phyloP scores from a whole-genome alignment of 176 grass and related monocot species.

The Ananas comosus region DNA sequence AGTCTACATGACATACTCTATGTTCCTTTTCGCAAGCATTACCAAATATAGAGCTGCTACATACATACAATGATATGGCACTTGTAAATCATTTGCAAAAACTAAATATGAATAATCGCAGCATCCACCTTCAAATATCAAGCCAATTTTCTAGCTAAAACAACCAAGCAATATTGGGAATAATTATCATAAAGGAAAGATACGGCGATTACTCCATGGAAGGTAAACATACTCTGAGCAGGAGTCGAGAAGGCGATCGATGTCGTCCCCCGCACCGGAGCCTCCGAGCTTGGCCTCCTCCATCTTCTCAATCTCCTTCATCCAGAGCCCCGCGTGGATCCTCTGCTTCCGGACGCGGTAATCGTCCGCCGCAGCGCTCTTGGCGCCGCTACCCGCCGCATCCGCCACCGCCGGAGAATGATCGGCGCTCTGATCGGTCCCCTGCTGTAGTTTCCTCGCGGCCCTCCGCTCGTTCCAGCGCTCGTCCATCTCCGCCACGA shows the following conservation, averaged over 20 bases:
- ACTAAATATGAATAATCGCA: neutral
- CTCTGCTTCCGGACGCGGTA: slow-evolving; percentile 89
- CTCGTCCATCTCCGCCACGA: slow-evolving; percentile 93
- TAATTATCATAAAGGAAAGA: neutral
- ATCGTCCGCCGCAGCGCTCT: slow-evolving; percentile 52
- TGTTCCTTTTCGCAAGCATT: neutral
- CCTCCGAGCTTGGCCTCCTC: slow-evolving; percentile 76
- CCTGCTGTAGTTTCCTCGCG: slow-evolving; percentile 20
- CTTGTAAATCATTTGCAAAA: neutral
- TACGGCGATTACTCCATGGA: neutral
- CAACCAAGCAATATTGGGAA: neutral
- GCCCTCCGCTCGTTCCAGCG: slow-evolving; percentile 38
- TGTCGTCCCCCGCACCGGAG: slow-evolving; percentile 44
- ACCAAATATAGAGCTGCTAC: neutral
- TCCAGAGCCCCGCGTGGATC: slow-evolving; percentile 77
- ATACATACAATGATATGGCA: neutral
- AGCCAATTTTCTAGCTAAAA: neutral
- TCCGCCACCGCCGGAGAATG: slow-evolving; percentile 19
- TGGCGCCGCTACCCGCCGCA: slow-evolving; percentile 15
- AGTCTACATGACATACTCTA: neutral
- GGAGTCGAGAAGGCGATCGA: slow-evolving; percentile 81
- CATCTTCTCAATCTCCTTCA: slow-evolving; percentile 90
- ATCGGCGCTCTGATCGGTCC: slow-evolving; percentile 36
- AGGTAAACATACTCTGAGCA: slow-evolving; percentile 58
- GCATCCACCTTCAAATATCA: neutral